Percentiles rank a stretch among this genome's conserved stretches.
phyloP scores from a whole-genome alignment of 305 asterid species.

The Solanum hybrid region DNA sequence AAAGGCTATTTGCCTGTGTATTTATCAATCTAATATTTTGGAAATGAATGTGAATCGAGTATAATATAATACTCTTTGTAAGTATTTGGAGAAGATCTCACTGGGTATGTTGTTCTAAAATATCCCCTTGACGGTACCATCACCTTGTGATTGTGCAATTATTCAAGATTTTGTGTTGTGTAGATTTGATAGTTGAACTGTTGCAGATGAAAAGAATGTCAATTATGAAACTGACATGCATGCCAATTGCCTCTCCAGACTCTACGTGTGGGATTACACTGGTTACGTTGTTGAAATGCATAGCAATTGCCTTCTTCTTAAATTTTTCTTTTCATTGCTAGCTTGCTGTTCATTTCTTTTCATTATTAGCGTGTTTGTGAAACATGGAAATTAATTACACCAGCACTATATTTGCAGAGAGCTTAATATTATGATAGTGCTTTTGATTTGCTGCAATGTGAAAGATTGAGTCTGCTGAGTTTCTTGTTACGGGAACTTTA shows the following conservation, averaged over 20 bases:
- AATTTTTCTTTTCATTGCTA: not conserved
- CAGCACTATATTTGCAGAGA: not conserved
- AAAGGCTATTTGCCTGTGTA: not conserved
- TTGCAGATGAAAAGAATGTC: not conserved
- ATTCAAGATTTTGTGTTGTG: not conserved
- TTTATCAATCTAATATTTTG: not conserved
- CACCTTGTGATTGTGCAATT: constrained; percentile 17
- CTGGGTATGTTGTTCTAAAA: not conserved
- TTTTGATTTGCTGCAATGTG: not conserved
- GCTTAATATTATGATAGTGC: not conserved
- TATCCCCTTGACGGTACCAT: constrained; percentile 8
- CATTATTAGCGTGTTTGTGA: not conserved
- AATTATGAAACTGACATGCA: not conserved
- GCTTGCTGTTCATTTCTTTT: not conserved
- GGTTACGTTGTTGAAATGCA: not conserved
- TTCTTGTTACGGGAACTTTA: not conserved
- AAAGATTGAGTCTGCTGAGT: not conserved
- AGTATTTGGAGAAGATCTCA: not conserved
- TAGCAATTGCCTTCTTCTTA: not conserved
- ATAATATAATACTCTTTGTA: not conserved
- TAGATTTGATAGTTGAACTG: not conserved
- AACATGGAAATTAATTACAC: not conserved
- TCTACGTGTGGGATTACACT: not conserved
- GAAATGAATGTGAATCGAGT: not conserved
- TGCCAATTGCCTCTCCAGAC: not conserved